phyloP scores from a whole-genome alignment of 2,329 filamentous ascomycete genomes.

The Hypomyces rosellus region DNA sequence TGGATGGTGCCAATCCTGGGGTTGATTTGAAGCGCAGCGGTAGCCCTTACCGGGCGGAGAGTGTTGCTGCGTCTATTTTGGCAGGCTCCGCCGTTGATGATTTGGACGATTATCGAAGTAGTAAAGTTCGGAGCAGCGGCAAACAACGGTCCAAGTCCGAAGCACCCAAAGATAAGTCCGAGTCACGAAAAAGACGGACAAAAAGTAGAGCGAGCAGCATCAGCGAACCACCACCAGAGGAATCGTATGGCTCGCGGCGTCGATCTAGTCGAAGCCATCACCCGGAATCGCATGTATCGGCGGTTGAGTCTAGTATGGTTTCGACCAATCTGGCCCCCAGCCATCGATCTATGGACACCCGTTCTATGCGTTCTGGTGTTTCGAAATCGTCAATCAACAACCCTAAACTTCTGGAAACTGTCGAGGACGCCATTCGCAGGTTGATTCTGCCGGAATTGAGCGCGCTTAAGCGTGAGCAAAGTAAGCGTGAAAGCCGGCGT shows the following conservation, averaged over 20 bases:
- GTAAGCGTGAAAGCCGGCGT: slow-evolving; percentile 63
- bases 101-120: slow-evolving; percentile 37
- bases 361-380: slow-evolving; percentile 44
- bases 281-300: slow-evolving; percentile 45
- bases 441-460: slow-evolving; percentile 88
- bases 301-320: slow-evolving; percentile 46
- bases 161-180: slow-evolving; percentile 41
- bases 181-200: slow-evolving; percentile 37
- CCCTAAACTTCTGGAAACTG: slow-evolving; percentile 80
- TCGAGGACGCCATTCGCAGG: slow-evolving; percentile 86
- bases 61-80: slow-evolving; percentile 26
- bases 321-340: slow-evolving; percentile 48
- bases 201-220: slow-evolving; percentile 46
- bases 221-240: slow-evolving; percentile 42
- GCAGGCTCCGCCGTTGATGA: slow-evolving; percentile 29
- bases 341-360: slow-evolving; percentile 50
- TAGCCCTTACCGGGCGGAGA: slow-evolving; percentile 36
- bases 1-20: slow-evolving; percentile 49
- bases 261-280: slow-evolving; percentile 46
- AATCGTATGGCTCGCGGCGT: slow-evolving; percentile 39
- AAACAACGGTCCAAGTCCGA: slow-evolving; percentile 38
- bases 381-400: slow-evolving; percentile 81
- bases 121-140: slow-evolving; percentile 38
- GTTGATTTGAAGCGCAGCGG: slow-evolving; percentile 34
- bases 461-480: slow-evolving; percentile 84